Base-by-base conservation (phyloP, 2,329 filamentous ascomycete genomes). In the Epichloe coenophiala region DNA sequence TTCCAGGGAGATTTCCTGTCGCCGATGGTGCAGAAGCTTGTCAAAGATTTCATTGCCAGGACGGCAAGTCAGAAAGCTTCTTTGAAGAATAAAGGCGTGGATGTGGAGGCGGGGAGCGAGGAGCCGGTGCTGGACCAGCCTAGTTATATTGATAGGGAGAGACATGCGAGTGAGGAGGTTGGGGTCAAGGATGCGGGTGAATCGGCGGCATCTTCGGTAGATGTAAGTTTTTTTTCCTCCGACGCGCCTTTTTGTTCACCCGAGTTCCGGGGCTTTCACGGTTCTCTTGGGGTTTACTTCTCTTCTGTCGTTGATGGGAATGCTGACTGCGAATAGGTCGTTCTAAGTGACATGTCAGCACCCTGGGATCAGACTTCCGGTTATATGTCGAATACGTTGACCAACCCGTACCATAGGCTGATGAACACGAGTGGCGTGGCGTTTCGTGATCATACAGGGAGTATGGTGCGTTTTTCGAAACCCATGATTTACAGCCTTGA, bases 341-440 rank as follows among this genome's bases (percentile, higher is more conserved):
- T 98, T 65, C 74, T 98, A 65, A 95, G 88, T 81, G 93, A 98
- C 78, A 98, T 98, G 93, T 98, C 83, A 80, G 91, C 77, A 77
- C 90, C 93, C 84, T 96, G 89, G 89, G 76, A 81, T 61, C 86
- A 87, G 73, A 86, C 79, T 49, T 75, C 76, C 62, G 84, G 84
- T 63, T 89, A 86, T 73, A 84, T 80, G 73, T 84, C 86, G 73
- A 88, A 81, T 73, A 95, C 83, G 74, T 78, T 96, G 80, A 95
- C 84, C 91, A 86, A 93, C 80, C 88, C 89, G 57, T 93, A 94
- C 81, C 68, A 71, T 77, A 98, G 93, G 93, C 85, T 98, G 84
- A 95, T 96, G 89, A 98, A 98, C 70, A 96, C 91, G 60, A 95
- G 86, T 70, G 93, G 93, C 51, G 85, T 88, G 61, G 69, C 70